Evolutionary conservation across 139 green algal species (phyloP), one percentile per base, ranked within the genome.

Genomic region (Picochlorum sp.): DNA sequence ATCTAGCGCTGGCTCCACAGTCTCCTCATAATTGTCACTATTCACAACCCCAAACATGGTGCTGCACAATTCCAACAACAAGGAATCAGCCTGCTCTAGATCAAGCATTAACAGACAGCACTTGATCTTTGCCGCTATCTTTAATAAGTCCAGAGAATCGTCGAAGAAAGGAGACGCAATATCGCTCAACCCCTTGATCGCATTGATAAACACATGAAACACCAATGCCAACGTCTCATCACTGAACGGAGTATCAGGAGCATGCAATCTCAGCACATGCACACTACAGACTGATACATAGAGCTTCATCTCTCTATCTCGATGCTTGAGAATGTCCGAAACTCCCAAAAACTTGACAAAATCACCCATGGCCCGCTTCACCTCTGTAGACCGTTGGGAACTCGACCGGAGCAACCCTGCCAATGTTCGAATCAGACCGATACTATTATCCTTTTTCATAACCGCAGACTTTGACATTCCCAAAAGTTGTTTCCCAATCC

Each of bases 31-130:
- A 49, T 75, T 85, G 16, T 81, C 74, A 26, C 52, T 57, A 47
- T 78, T 87, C 14, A 81, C 59, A 5, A 63, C 69, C 26, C 67
- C 56, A 57, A 90, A 57, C 61, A 90, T 45, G 2, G 65, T 63
- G 16, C 38, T 61, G 49, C 84, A 82, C 16, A 83, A 30, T 3
- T 79, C 58, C 24, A 55, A 59, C 8, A 80, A 15, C 11, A 84
- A 38, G 14, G 80, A 67, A 20, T 80, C 71, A 21, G 31, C 56
- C 1, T 59, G 45, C 2, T 79, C 71, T 41, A 86, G 63, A 57
- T 90, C 84, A 44, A 89, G 66, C 57, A 85, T 54, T 26, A 85
- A 66, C 23, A 85, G 47, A 58, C 75, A 86, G 60, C 76, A 81
- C 60, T 82, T 85, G 10, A 81, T 60, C 73, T 82, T 66, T 37